A percentile compares a stretch with the other conserved stretches of the same genome.
phyloP scores from a whole-genome alignment of 768 basidiomycete species.

The Termitomyces sp. region DNA sequence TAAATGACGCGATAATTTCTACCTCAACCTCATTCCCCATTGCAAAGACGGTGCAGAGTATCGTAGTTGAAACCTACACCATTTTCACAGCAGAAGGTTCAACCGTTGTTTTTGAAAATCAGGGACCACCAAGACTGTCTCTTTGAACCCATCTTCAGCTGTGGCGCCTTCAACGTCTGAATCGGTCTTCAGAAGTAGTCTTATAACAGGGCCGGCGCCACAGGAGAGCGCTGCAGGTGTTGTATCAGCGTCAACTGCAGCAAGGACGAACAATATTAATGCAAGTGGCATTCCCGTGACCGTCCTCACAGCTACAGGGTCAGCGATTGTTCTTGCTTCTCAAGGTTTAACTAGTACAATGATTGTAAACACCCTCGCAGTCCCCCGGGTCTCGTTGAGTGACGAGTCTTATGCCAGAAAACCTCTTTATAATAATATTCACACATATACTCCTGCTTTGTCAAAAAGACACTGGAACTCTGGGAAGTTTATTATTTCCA shows the following conservation, averaged over 20 bases:
- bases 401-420: neutral
- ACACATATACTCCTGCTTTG: neutral
- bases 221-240: neutral
- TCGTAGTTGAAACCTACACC: constrained; percentile 8
- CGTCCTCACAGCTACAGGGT: constrained; percentile 11
- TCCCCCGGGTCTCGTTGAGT: neutral
- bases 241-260: neutral
- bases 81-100: constrained; percentile 11
- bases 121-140: constrained; percentile 8
- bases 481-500: neutral
- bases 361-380: neutral
- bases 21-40: neutral
- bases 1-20: neutral
- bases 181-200: neutral
- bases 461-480: neutral
- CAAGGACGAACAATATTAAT: neutral
- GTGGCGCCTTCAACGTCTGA: neutral
- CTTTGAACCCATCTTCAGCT: constrained; percentile 3
- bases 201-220: neutral
- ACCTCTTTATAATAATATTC: neutral
- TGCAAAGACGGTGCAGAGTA: neutral
- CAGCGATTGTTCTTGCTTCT: constrained; percentile 9
- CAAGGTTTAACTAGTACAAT: constrained; percentile 8
- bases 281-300: neutral
- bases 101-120: constrained; percentile 7